phyloP scores from a whole-genome alignment of 2,329 filamentous ascomycete genomes.

The Bipolaris victoriae region DNA sequence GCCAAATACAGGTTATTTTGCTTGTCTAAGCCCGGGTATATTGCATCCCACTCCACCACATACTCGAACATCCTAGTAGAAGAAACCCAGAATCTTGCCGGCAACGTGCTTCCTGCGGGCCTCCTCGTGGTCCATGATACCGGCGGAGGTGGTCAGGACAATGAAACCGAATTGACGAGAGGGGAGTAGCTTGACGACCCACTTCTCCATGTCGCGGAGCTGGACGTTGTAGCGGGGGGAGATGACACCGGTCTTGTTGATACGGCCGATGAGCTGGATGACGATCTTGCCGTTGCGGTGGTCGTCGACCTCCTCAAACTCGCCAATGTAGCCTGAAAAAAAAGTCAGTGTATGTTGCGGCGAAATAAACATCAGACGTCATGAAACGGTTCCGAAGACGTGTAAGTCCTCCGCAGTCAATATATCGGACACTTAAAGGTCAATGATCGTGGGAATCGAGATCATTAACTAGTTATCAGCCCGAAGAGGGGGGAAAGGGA shows the following conservation, averaged over 20 bases:
- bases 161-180: constrained; percentile 99
- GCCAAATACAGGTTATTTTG: constrained; percentile 30
- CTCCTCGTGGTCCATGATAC: constrained; percentile 99
- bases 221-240: constrained; percentile 99
- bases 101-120: constrained; percentile 98
- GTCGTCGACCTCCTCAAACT: constrained; percentile 99
- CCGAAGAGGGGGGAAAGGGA: constrained; percentile 65
- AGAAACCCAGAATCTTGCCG: constrained; percentile 99
- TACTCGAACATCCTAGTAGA: constrained; percentile 72
- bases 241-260: constrained; percentile 99
- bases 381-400: constrained; percentile 77
- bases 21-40: constrained; percentile 39
- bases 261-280: constrained; percentile 97
- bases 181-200: constrained; percentile 98
- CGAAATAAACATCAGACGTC: constrained; percentile 92
- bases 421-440: constrained; percentile 99
- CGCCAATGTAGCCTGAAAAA: constrained; percentile 88
- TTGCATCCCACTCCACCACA: constrained; percentile 32
- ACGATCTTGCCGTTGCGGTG: constrained; percentile 99
- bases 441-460: constrained; percentile 84
- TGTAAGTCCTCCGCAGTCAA: constrained; percentile 92
- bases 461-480: constrained; percentile 99
- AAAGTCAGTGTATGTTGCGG: constrained; percentile 78
- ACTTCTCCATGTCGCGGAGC: constrained; percentile 98
- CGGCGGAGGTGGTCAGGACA: constrained; percentile 97